Conservation (phyloP, 441 rosid genomes). For the Metrosideros polymorpha region DNA sequence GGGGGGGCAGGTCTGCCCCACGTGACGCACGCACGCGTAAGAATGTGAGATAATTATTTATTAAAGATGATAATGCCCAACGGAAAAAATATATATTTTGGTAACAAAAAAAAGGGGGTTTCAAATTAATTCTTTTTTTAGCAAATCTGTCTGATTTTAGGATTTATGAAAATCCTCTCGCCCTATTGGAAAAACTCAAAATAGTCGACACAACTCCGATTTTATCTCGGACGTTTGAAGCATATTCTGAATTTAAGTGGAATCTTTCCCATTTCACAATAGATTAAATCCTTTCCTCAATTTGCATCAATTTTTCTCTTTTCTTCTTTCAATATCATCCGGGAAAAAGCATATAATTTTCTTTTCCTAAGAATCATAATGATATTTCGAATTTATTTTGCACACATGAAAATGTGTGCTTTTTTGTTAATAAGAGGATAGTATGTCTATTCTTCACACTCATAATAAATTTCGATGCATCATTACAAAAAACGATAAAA, state of each 20-base stretch:
- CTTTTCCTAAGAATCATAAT: no score
- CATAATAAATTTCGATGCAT: background rate
- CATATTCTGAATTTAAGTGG: background rate
- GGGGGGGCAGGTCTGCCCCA: background rate
- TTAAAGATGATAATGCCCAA: background rate
- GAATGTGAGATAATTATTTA: background rate
- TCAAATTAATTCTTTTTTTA: no score
- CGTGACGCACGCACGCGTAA: background rate
- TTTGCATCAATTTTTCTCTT: background rate
- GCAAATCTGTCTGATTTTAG: background rate
- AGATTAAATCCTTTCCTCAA: background rate
- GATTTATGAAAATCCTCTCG: background rate
- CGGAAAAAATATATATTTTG: background rate
- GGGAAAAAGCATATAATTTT: no score
- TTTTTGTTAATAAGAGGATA: background rate
- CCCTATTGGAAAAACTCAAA: background rate
- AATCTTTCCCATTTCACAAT: background rate
- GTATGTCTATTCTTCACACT: background rate
- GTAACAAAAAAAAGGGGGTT: fast-evolving
- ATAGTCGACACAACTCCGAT: background rate
- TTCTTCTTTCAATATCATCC: background rate
- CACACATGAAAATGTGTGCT: background rate
- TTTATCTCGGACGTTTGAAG: background rate
- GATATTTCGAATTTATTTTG: background rate
- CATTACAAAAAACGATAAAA: background rate